phyloP scores from a whole-genome alignment of 331 rosid species.

The Ulmus americana region DNA sequence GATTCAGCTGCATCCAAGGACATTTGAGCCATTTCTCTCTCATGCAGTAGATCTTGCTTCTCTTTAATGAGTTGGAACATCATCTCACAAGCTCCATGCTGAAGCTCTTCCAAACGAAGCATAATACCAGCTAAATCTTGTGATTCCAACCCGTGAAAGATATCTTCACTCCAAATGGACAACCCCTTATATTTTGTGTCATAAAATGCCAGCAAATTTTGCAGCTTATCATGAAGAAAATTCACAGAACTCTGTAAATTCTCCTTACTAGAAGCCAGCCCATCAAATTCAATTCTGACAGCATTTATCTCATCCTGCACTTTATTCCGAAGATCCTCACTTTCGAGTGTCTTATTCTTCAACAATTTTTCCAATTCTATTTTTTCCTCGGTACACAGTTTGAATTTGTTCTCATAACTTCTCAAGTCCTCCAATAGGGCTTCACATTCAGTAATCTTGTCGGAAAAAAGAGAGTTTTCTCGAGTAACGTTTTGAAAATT shows the following conservation, averaged over 20 bases:
- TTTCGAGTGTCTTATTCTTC: slow-evolving; percentile 48
- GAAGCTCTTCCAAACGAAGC: slow-evolving; percentile 61
- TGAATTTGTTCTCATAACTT: slow-evolving; percentile 49
- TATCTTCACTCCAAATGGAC: slow-evolving; percentile 36
- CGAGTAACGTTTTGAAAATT: slow-evolving; percentile 36
- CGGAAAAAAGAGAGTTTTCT: slow-evolving; percentile 47
- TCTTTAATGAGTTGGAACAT: slow-evolving; percentile 62
- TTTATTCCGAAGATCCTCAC: slow-evolving; percentile 40
- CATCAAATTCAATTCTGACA: slow-evolving; percentile 44
- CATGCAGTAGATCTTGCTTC: slow-evolving; percentile 42
- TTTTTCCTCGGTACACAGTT: slow-evolving; percentile 54
- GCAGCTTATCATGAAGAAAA: slow-evolving; percentile 42
- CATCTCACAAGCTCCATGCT: slow-evolving; percentile 41
- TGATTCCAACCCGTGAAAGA: slow-evolving; percentile 38
- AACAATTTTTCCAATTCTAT: slow-evolving; percentile 47
- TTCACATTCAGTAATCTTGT: slow-evolving; percentile 56
- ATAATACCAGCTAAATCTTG: slow-evolving; percentile 41
- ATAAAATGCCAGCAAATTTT: slow-evolving; percentile 49
- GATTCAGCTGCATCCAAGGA: slow-evolving; percentile 49
- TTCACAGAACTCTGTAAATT: slow-evolving; percentile 47
- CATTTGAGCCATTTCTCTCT: slow-evolving; percentile 44
- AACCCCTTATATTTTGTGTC: slow-evolving; percentile 29
- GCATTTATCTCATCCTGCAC: slow-evolving; percentile 57
- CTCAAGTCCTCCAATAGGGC: slow-evolving; percentile 45
- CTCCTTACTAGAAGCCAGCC: slow-evolving; percentile 47